phyloP scores from a whole-genome alignment of 2,329 filamentous ascomycete species.

The Cladophialophora exuberans region DNA sequence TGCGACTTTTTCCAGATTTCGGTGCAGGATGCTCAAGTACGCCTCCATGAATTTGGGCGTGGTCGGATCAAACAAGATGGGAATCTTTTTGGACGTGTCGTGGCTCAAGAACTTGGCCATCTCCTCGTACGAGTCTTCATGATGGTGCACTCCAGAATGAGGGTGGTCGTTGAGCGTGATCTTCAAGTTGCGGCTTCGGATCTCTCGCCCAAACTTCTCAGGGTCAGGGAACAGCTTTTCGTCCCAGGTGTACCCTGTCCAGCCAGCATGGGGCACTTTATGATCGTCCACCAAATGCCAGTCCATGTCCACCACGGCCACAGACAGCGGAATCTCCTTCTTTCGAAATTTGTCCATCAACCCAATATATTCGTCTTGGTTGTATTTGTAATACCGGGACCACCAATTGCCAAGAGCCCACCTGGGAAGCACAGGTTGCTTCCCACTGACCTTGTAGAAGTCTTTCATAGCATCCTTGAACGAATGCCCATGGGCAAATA shows the following conservation, averaged over 20 bases:
- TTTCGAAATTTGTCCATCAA: conserved; percentile 61
- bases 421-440: conserved; percentile 59
- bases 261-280: conserved; percentile 53
- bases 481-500: conserved; percentile 63
- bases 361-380: conserved; percentile 57
- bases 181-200: conserved; percentile 58
- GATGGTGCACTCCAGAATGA: conserved; percentile 59
- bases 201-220: conserved; percentile 51
- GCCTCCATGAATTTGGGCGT: conserved; percentile 59
- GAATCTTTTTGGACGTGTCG: conserved; percentile 53
- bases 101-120: conserved; percentile 58
- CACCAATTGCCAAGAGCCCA: conserved; percentile 69
- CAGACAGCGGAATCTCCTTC: conserved; percentile 59
- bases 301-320: conserved; percentile 68
- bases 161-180: conserved; percentile 66
- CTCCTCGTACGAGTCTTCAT: conserved; percentile 60
- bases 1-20: conserved; percentile 58
- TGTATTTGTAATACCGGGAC: conserved; percentile 65
- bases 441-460: conserved; percentile 60
- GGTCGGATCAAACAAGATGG: conserved; percentile 61
- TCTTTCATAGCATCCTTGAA: conserved; percentile 58
- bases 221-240: conserved; percentile 62
- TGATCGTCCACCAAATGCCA: conserved; percentile 62
- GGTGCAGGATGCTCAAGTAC: conserved; percentile 62
- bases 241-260: conserved; percentile 68